Conservation (phyloP, 2,329 filamentous ascomycete species). For the Colletotrichum sp. region DNA sequence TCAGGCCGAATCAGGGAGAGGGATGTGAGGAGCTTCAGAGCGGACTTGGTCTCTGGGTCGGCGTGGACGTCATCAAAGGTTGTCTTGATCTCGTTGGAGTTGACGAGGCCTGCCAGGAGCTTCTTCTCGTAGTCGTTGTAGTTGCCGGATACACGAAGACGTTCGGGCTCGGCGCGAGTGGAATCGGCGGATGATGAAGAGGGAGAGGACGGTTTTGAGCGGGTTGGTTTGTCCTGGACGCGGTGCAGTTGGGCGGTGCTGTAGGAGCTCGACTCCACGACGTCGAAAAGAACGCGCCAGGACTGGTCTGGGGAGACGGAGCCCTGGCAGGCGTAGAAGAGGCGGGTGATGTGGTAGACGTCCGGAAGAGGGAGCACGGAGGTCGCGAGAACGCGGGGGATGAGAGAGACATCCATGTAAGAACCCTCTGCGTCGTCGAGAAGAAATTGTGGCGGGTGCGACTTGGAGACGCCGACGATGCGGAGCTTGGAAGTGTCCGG, state of each 20-base stretch:
- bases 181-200: conserved; percentile 9
- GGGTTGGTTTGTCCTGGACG: neutral
- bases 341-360: conserved; percentile 41
- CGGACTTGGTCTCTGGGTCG: conserved; percentile 80
- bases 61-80: conserved; percentile 90
- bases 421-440: conserved; percentile 10
- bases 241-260: conserved; percentile 10
- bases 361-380: conserved; percentile 42
- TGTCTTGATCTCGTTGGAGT: conserved; percentile 80
- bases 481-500: conserved; percentile 14
- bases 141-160: conserved; percentile 32
- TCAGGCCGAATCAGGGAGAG: conserved; percentile 87
- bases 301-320: neutral
- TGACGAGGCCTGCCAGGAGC: conserved; percentile 80
- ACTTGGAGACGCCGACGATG: conserved; percentile 12
- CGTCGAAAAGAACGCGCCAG: conserved; percentile 21
- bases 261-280: conserved; percentile 19
- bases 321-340: conserved; percentile 18
- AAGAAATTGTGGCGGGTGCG: conserved; percentile 12
- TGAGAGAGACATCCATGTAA: conserved; percentile 22
- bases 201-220: conserved; percentile 22
- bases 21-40: conserved; percentile 86
- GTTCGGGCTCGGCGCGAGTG: conserved; percentile 18
- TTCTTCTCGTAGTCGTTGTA: conserved; percentile 82
- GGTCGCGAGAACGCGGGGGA: conserved; percentile 13